Evolutionary conservation across 257 asterid genomes (phyloP), one percentile per base, ranked within the genome.

Genomic region (Striga asiatica): DNA sequence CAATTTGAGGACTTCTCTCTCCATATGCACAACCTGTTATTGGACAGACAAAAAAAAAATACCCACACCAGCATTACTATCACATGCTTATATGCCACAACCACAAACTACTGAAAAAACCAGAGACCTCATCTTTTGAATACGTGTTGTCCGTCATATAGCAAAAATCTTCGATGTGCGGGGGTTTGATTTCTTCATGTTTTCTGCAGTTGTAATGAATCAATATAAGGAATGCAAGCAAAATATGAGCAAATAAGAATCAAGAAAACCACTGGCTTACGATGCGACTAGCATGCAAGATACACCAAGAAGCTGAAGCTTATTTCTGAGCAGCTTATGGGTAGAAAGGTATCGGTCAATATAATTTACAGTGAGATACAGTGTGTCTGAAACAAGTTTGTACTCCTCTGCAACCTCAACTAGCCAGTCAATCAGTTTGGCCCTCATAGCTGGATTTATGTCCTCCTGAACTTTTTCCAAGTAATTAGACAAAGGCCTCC

Each of bases 221-320:
- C 41, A 42, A 55, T 65, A 8, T 53, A 67, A 52, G 61, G 56
- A 62, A 24, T 21, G 60, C n/a, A n/a, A n/a, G n/a, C n/a, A n/a
- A n/a, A n/a, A n/a, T 29, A 32, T 23, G 19, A n/a, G 18, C 48
- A 0, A 16, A 25, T 2, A 41, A 7, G 23, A 42, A 56, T n/a
- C n/a, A n/a, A 2, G 34, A 56, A 60, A 63, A 11, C 23, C 3
- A 22, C 8, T 56, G 61, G 54, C 85, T 73, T 84, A 91, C 98
- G 95, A 73, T 47, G 96, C 98, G 46, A 81, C 80, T 58, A 83
- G 89, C 95, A 91, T 84, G 89, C 85, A 71, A 60, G 95, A 69
- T 21, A 91, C 89, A 34, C 98, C 95, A n/a, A 83, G 79, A 47
- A 86, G 96, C 81, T 89, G 96, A 39, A 89, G 96, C 16, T 28